Evolutionary conservation across 768 basidiomycete species (phyloP), one percentile per base, ranked within the genome.

Genomic region (Amanita pseudoporphyria): DNA sequence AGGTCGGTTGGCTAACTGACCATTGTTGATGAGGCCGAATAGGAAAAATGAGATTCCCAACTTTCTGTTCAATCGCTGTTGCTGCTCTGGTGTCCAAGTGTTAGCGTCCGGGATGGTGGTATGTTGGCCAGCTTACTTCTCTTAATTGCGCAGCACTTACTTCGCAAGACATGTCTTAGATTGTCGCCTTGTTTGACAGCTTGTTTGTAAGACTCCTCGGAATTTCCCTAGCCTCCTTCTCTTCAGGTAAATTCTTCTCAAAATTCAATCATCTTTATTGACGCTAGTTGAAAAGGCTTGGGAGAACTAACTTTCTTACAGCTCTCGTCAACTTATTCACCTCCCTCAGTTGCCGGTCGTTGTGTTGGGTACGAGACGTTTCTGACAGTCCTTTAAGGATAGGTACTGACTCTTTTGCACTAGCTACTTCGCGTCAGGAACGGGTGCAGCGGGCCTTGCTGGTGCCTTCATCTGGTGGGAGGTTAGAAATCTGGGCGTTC

Each of bases 391-490:
- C 42, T 16, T 22, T 24, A 5, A 6, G 22, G n/a, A 12, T 16
- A 6, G n/a, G 10, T 35, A n/a, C 19, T 36, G 12, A 41, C 7
- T 24, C 22, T 18, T 21, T 49, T 35, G 26, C 10, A 43, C 21
- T 4, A 87, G 87, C 4, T 96, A 92, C 59, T 99, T 97, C 64
- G 84, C 94, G 6, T 84, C 85, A 7, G 95, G 95, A 0, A 98
- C 95, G 0, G 95, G 95, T 1, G 90, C 87, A 4, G 95, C 95
- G 0, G 95, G 95, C 0, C 77, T 99, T 1, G 85, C 84, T 1
- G 95, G 95, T 6, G 92, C 95, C 0, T 85, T 87, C 33, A 60
- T 96, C 10, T 98, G 96, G 96, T 98, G 95, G 95, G 74, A 91
- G 54, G 68, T 98, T 3, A 73, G 96, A 16, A 78, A 79, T 1